A percentile compares a stretch with the other conserved stretches of the same genome.
These are phyloP conservation scores for Candida palmyrensis DNA, from an alignment of 805 yeast genomes.

Conservation along the genomic window DNA sequence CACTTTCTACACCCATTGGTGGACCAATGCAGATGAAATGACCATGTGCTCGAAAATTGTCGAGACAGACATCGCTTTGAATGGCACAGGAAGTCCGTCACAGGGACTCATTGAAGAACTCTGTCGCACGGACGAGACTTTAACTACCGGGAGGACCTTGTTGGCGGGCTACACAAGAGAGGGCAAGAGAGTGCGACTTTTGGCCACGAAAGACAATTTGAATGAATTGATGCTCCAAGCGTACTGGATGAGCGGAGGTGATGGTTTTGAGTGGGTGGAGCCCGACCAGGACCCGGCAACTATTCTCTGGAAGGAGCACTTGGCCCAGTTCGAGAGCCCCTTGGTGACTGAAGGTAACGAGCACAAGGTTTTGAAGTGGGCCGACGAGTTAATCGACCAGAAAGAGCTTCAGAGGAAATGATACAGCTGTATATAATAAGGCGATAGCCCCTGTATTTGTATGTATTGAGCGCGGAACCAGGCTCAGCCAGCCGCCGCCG, in stretches of 20 bases:
- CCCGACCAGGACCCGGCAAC: constrained; percentile 91
- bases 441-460: too few species aligned
- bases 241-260: constrained; percentile 85
- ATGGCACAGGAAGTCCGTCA: constrained; percentile 43
- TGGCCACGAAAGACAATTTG: constrained; percentile 46
- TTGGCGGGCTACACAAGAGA: constrained; percentile 31
- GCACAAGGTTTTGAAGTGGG: constrained; percentile 29
- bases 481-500: neutral
- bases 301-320: constrained; percentile 33
- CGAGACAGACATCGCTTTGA: constrained; percentile 56
- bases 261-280: constrained; percentile 83
- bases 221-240: constrained; percentile 70
- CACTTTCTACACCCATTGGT: constrained; percentile 60
- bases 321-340: constrained; percentile 16
- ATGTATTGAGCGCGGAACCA: too few species aligned
- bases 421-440: neutral
- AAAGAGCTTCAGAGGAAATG: neutral
- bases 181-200: constrained; percentile 34
- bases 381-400: constrained; percentile 31
- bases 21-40: constrained; percentile 61
- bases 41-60: constrained; percentile 59
- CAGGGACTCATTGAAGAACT: constrained; percentile 35
- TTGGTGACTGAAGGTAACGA: constrained; percentile 12
- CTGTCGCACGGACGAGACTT: constrained; percentile 25
- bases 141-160: constrained; percentile 19